Conservation (phyloP, 495 filamentous ascomycete species). For the Immersiella caudata region DNA sequence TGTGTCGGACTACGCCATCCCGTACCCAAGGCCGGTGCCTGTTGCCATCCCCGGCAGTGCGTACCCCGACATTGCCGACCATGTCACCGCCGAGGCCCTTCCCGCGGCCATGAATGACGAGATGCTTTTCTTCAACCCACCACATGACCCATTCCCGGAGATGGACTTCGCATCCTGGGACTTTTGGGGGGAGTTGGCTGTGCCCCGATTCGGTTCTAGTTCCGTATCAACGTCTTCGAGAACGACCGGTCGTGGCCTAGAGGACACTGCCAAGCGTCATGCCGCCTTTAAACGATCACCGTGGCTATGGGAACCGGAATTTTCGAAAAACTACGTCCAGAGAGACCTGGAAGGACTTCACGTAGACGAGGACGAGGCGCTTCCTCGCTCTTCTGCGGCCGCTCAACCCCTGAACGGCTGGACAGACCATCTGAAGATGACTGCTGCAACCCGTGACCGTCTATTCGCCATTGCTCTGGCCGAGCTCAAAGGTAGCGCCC, state of each 20-base stretch:
- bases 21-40: not conserved
- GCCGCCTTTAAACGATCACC: constrained; percentile 31
- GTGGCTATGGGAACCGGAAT: constrained; percentile 31
- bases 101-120: constrained; percentile 21
- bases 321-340: constrained; percentile 26
- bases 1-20: constrained; percentile 10
- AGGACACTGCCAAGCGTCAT: constrained; percentile 24
- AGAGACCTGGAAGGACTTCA: constrained; percentile 24
- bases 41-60: not conserved
- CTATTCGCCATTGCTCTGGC: constrained; percentile 29
- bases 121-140: constrained; percentile 20
- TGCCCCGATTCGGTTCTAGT: constrained; percentile 24
- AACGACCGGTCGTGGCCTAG: not conserved
- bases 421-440: constrained; percentile 25
- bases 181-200: constrained; percentile 23
- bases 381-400: constrained; percentile 9
- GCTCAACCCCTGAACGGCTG: not conserved
- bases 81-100: constrained; percentile 6
- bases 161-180: constrained; percentile 31
- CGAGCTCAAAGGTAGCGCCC: constrained; percentile 16
- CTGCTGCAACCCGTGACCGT: constrained; percentile 19
- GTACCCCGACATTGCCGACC: constrained; percentile 7
- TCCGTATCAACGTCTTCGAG: constrained; percentile 12
- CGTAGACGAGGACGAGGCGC: constrained; percentile 19
- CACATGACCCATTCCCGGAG: constrained; percentile 25